phyloP scores from a whole-genome alignment of 2,329 filamentous ascomycete species.

The Xylariaceae sp. region DNA sequence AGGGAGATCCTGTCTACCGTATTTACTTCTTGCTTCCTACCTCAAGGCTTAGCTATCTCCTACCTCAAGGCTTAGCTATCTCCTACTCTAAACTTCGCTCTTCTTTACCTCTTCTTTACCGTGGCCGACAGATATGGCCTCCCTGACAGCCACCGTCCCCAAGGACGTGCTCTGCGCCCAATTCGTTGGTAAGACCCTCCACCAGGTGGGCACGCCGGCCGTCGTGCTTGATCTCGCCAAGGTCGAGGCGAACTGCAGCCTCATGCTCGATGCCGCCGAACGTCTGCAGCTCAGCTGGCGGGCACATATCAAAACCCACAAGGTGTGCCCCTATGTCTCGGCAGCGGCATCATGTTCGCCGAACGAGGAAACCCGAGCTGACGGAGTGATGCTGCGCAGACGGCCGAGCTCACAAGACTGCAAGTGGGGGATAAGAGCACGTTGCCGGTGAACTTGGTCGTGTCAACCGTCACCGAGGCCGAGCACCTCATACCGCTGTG shows the following conservation, averaged over 20 bases:
- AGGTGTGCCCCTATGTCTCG: slow-evolving; percentile 40
- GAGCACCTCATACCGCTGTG: slow-evolving; percentile 59
- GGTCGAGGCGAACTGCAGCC: slow-evolving; percentile 57
- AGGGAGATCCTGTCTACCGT: no score
- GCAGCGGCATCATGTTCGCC: background rate
- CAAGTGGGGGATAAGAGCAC: slow-evolving; percentile 56
- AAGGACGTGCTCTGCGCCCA: slow-evolving; percentile 30
- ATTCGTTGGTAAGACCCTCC: slow-evolving; percentile 54
- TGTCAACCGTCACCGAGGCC: slow-evolving; percentile 67
- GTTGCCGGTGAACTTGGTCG: slow-evolving; percentile 52
- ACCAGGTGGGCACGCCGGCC: slow-evolving; percentile 57
- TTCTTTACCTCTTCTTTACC: no score
- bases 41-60: no score
- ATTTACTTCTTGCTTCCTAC: no score
- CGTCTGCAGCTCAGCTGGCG: slow-evolving; percentile 59
- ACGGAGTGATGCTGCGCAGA: slow-evolving; percentile 34
- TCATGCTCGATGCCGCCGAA: slow-evolving; percentile 60
- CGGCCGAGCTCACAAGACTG: slow-evolving; percentile 55
- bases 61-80: no score
- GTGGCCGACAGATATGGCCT: no score
- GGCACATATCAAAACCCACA: slow-evolving; percentile 78
- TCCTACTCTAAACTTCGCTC: no score
- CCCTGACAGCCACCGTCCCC: slow-evolving; percentile 16
- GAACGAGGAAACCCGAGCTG: background rate
- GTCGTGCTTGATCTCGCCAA: slow-evolving; percentile 62